Evolutionary conservation across 2,329 filamentous ascomycete genomes (phyloP).

Genomic region (Zopfia rhizophila): DNA sequence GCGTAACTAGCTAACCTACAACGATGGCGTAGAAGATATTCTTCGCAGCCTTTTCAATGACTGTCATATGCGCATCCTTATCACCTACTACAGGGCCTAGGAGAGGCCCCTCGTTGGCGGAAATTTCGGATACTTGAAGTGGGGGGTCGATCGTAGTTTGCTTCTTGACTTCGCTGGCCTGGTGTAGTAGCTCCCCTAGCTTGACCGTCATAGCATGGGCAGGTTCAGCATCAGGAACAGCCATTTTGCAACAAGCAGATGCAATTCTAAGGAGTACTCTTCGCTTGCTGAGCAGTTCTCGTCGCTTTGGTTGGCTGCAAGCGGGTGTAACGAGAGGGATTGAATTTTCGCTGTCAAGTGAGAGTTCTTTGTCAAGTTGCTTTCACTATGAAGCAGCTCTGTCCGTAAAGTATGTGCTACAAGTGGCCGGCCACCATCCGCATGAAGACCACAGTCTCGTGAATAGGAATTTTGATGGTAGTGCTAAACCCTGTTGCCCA

Average conservation of each 20-base stretch:
- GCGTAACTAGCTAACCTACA: constrained; percentile 63
- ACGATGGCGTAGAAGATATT: constrained; percentile 82
- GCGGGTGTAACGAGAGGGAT: too few species aligned
- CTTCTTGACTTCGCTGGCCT: constrained; percentile 53
- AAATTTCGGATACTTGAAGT: constrained; percentile 54
- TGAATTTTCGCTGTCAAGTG: too few species aligned
- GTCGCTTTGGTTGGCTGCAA: too few species aligned
- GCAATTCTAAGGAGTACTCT: too few species aligned
- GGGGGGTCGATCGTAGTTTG: constrained; percentile 56
- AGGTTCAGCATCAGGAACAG: constrained; percentile 34
- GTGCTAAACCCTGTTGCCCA: constrained; percentile 1
- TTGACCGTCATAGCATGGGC: constrained; percentile 41
- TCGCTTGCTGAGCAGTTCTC: too few species aligned
- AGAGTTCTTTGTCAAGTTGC: too few species aligned
- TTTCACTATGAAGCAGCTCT: too few species aligned
- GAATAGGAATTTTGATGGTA: background rate
- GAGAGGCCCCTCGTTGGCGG: constrained; percentile 39
- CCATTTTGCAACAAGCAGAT: constrained; percentile 34
- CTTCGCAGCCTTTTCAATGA: constrained; percentile 85
- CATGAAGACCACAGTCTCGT: background rate
- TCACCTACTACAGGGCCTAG: constrained; percentile 35
- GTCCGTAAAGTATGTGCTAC: background rate
- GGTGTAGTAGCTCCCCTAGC: constrained; percentile 53
- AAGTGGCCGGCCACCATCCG: background rate
- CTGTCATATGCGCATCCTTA: constrained; percentile 68